Conservation (phyloP, 2,329 filamentous ascomycete species). For the Exophiala lecanii-corni region DNA sequence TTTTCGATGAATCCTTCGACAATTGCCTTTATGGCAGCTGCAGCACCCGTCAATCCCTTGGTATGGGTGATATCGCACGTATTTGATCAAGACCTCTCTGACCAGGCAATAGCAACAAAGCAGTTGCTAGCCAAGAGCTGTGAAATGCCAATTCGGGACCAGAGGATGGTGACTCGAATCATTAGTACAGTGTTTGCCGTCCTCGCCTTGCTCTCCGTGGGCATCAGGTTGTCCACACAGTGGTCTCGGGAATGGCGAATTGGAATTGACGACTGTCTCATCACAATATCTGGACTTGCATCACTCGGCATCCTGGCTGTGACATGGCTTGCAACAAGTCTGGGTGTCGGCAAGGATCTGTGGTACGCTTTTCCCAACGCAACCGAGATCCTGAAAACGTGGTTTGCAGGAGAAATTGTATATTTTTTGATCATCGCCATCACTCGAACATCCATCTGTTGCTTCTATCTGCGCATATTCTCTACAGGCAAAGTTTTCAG, state of each 20-base stretch:
- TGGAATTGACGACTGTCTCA: background rate
- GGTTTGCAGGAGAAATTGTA: background rate
- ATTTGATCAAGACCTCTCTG: too few relatives aligned
- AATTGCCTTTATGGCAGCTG: background rate
- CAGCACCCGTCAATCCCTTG: background rate
- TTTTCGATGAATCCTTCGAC: background rate
- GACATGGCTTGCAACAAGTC: background rate
- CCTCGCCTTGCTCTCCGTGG: background rate
- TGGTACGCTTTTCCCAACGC: background rate
- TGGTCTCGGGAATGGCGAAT: background rate
- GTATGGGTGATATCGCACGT: too few relatives aligned
- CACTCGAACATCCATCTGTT: background rate
- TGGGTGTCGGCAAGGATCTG: background rate
- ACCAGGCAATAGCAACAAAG: background rate
- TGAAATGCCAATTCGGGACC: background rate
- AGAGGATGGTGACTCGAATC: background rate
- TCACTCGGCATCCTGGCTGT: background rate
- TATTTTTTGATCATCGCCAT: background rate
- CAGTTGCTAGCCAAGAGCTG: background rate
- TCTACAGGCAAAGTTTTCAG: background rate
- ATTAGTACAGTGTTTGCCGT: background rate
- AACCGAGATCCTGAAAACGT: background rate
- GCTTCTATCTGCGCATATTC: background rate
- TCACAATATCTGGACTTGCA: background rate
- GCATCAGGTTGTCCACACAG: background rate